These are phyloP conservation scores for Cornus suecica DNA, from an alignment of 148 eudicot species.

Conservation along the genomic window DNA sequence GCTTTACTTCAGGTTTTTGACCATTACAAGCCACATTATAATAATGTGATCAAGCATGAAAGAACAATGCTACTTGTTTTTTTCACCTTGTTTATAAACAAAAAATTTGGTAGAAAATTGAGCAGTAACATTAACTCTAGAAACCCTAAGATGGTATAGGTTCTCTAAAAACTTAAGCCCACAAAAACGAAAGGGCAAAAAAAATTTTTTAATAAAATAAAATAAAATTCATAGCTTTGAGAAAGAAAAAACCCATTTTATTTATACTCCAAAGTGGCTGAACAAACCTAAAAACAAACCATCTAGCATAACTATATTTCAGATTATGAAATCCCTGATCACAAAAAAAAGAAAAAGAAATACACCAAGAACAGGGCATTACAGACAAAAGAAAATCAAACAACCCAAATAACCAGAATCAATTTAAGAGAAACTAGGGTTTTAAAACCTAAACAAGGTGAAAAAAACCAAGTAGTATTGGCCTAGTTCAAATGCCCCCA, in stretches of 20 bases:
- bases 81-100: no score
- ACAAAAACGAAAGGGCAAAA: neutral
- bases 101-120: no score
- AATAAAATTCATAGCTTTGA: neutral
- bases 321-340: neutral
- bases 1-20: no score
- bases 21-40: no score
- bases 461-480: neutral
- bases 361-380: neutral
- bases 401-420: neutral
- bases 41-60: no score
- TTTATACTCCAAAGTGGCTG: neutral
- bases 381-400: neutral
- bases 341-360: neutral
- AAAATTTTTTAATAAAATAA: no score
- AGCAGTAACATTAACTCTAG: neutral
- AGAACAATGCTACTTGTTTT: no score
- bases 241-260: neutral
- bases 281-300: neutral
- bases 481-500: neutral
- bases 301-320: neutral
- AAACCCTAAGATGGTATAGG: slow-evolving; percentile 3
- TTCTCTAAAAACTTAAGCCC: neutral
- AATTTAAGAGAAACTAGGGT: slow-evolving; percentile 7
- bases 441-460: slow-evolving; percentile 4